A percentile compares a stretch with the other conserved stretches of the same genome.
phyloP scores from a whole-genome alignment of 345 rosid genomes.

The Citrus maxima region DNA sequence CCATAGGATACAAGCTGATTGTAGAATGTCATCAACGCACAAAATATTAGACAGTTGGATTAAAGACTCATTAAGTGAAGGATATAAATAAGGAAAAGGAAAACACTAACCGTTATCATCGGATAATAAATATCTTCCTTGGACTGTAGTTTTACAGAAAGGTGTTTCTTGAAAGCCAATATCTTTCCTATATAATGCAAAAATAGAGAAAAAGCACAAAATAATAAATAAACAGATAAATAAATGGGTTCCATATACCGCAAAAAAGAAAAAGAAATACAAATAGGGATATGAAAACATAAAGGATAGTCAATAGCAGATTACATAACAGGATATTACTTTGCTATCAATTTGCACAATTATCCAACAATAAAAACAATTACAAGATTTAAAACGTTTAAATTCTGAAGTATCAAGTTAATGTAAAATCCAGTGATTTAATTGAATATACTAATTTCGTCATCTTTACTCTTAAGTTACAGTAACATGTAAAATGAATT shows the following conservation, averaged over 20 bases:
- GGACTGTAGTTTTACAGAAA: slow-evolving; percentile 71
- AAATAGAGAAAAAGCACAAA: background rate
- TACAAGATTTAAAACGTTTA: background rate
- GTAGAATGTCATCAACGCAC: background rate
- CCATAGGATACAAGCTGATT: background rate
- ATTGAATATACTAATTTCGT: background rate
- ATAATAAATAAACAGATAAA: too few relatives aligned
- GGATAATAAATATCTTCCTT: slow-evolving; percentile 80
- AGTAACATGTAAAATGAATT: background rate
- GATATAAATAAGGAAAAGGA: background rate
- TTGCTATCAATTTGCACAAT: background rate
- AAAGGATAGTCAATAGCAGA: too few relatives aligned
- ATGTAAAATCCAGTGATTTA: background rate
- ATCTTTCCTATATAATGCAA: slow-evolving; percentile 47
- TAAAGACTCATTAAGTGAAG: background rate
- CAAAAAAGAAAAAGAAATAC: too few relatives aligned
- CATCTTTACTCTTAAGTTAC: too few relatives aligned
- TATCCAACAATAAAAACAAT: background rate
- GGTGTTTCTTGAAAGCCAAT: slow-evolving; percentile 46
- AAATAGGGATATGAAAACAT: too few relatives aligned
- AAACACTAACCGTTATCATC: slow-evolving; percentile 65
- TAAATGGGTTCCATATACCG: too few relatives aligned
- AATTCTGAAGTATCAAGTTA: background rate
- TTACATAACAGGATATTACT: background rate
- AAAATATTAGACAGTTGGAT: background rate